phyloP scores from a whole-genome alignment of 257 asterid genomes.

The Solanum corneliomulleri region DNA sequence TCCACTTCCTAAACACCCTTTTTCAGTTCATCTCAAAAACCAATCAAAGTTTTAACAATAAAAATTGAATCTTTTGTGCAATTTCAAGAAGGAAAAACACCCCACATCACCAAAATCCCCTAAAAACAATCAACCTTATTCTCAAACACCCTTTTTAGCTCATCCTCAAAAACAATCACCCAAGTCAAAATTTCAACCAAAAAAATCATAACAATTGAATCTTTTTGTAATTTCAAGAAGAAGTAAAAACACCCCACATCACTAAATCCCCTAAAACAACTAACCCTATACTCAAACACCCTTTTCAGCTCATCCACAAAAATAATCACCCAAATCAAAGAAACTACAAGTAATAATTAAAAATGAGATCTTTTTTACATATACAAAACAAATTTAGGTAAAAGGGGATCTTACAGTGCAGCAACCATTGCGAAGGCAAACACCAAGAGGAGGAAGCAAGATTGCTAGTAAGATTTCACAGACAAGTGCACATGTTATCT shows the following conservation, averaged over 20 bases:
- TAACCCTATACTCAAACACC: not conserved
- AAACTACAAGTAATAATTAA: not conserved
- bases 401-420: slow-evolving; percentile 41
- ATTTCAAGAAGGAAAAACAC: not conserved
- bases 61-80: not conserved
- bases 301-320: not conserved
- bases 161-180: not conserved
- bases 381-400: not conserved
- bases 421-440: slow-evolving; percentile 78
- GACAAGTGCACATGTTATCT: slow-evolving; percentile 24
- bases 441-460: slow-evolving; percentile 75
- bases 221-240: not conserved
- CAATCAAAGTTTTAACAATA: not conserved
- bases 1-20: not conserved
- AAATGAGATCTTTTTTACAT: not conserved
- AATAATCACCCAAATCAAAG: not conserved
- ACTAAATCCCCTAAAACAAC: not conserved
- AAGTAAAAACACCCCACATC: not conserved
- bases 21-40: not conserved
- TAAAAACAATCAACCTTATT: not conserved
- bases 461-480: slow-evolving; percentile 45
- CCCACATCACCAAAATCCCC: not conserved
- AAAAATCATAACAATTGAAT: not conserved
- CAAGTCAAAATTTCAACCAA: not conserved
- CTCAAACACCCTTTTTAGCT: not conserved